phyloP scores from a whole-genome alignment of 768 basidiomycete species.

The Grammothele lineata region DNA sequence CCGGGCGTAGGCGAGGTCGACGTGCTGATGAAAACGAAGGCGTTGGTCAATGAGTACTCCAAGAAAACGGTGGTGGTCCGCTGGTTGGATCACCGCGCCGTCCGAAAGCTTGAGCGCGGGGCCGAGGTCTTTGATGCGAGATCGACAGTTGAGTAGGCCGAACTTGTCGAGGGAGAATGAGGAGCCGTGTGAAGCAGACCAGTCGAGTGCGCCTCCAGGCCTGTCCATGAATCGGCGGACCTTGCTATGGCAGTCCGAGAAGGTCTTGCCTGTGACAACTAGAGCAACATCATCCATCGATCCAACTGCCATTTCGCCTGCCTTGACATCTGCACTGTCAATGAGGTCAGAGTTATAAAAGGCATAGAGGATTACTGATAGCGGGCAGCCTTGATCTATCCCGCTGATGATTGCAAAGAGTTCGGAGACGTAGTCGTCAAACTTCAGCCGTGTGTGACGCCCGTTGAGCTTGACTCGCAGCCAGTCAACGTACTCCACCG shows the following conservation, averaged over 20 bases:
- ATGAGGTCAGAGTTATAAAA: conserved; percentile 30
- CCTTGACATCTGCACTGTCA: neutral
- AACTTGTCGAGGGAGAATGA: conserved; percentile 21
- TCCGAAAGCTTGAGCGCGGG: conserved; percentile 11
- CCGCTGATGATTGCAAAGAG: conserved; percentile 22
- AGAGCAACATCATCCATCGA: conserved; percentile 18
- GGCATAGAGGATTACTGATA: conserved; percentile 27
- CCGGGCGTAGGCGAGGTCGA: conserved; percentile 19
- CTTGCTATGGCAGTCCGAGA: conserved; percentile 1
- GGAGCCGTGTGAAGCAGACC: conserved; percentile 26
- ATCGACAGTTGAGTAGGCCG: conserved; percentile 1
- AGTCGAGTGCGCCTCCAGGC: conserved; percentile 21
- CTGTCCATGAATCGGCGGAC: conserved; percentile 10
- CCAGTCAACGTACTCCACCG: conserved; percentile 15
- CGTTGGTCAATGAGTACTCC: conserved; percentile 29
- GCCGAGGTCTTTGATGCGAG: neutral
- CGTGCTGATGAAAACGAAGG: conserved; percentile 23
- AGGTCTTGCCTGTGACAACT: conserved; percentile 4
- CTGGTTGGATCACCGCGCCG: conserved; percentile 11
- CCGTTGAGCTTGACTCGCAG: conserved; percentile 15
- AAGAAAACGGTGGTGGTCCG: conserved; percentile 22
- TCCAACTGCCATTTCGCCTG: conserved; percentile 9
- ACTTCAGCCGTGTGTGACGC: conserved; percentile 16
- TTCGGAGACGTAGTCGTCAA: conserved; percentile 23
- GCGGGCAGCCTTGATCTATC: conserved; percentile 31